Conservation (phyloP, 1,284 basidiomycete species). For the Stygiomarasmius scandens region DNA sequence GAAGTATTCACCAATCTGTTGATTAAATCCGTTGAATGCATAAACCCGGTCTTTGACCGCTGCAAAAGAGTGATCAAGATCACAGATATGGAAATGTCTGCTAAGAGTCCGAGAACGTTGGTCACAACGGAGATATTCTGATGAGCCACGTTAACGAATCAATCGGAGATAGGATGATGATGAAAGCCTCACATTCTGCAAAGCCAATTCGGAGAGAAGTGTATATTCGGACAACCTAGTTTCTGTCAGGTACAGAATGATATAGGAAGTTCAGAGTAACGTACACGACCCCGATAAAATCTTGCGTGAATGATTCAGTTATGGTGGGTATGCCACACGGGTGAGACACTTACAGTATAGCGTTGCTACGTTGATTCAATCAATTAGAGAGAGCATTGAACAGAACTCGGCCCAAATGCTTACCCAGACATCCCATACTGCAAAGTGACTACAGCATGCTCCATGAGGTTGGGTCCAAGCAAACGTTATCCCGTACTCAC, state of each 20-base stretch:
- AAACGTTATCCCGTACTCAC: too few species aligned
- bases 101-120: conserved; percentile 4
- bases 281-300: conserved; percentile 8
- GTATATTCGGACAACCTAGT: conserved; percentile 9
- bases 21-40: conserved; percentile 14
- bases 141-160: not conserved
- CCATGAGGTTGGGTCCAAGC: too few species aligned
- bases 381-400: too few species aligned
- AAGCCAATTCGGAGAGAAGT: conserved; percentile 3
- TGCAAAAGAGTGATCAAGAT: conserved; percentile 16
- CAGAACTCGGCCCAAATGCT: not conserved
- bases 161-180: not conserved
- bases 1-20: conserved; percentile 16
- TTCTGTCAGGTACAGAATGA: not conserved
- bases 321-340: not conserved
- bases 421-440: conserved; percentile 7
- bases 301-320: not conserved
- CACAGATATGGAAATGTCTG: conserved; percentile 12
- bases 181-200: not conserved
- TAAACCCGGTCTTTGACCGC: conserved; percentile 14
- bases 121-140: conserved; percentile 11
- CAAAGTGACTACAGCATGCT: conserved; percentile 1
- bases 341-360: too few species aligned
- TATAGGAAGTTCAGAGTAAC: not conserved
- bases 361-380: too few species aligned